Conservation (phyloP, 345 rosid genomes). For the Psidium guajava region DNA sequence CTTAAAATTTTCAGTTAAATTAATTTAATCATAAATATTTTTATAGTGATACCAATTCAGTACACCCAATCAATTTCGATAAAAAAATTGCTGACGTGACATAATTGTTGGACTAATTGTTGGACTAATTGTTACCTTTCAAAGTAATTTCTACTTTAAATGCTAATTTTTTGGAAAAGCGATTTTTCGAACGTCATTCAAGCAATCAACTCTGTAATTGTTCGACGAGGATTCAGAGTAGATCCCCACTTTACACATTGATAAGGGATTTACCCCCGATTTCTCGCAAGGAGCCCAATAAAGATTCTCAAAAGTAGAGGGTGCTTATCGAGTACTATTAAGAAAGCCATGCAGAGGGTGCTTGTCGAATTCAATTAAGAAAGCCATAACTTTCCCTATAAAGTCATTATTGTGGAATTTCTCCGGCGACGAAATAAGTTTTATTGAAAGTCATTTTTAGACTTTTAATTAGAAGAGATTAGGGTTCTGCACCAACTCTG, state of each 20-base stretch:
- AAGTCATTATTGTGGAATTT: background rate
- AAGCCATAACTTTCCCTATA: background rate
- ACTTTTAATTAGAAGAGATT: no score
- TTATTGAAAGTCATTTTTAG: no score
- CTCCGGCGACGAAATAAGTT: no score
- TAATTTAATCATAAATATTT: no score
- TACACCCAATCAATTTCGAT: no score
- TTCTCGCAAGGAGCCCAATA: background rate
- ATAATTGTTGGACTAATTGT: background rate
- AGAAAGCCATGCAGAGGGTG: background rate
- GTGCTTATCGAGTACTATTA: background rate
- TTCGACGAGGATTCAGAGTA: background rate
- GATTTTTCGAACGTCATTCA: background rate
- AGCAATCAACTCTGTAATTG: background rate
- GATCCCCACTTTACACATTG: background rate
- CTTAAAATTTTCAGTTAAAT: no score
- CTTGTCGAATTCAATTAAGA: background rate
- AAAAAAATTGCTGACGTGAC: no score
- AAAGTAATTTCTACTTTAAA: no score
- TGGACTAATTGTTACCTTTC: background rate
- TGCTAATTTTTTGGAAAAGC: background rate
- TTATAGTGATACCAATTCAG: no score
- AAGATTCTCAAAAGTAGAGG: background rate
- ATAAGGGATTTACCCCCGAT: background rate
- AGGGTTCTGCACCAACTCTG: no score